Base-by-base conservation (phyloP, 305 asterid genomes). In the Solanum hybrid region DNA sequence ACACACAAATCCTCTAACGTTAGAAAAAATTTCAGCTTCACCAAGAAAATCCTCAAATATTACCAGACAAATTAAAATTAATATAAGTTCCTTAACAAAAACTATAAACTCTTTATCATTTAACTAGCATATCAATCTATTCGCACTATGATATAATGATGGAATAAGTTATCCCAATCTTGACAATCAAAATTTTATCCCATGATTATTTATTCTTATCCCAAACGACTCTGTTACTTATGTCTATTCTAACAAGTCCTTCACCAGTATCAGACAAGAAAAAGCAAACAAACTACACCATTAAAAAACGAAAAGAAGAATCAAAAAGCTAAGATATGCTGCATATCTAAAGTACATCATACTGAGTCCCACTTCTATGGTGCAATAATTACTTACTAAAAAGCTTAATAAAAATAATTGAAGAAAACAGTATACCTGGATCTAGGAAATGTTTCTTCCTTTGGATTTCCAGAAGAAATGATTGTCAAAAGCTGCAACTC, bases 401-500 rank as follows among this genome's bases (percentile, higher is more conserved):
- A 38, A 82, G n/a, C 24, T 57, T 17, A 6, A 57, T 10, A 11
- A 83, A 89, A 14, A 90, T 82, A 17, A 80, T 77, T 13, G 34
- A 87, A 90, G 41, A 81, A 10, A 22, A 24, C 89, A 31, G 83
- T 37, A 88, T 87, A 97, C 99, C 98, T 96, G 95, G 99, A 96
- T 94, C 94, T 95, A 38, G 97, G 97, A 89, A 91, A 93, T 29
- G 97, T 90, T 24, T 97, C 98, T 82, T 94, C 98, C 88, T 89
- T 73, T 26, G 97, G 89, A 76, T 93, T 91, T 83, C 91, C 92
- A 45, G 92, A 73, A 7, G 96, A 92, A 88, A 96, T 95, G 36
- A 95, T 92, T 22, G 98, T 98, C 92, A 97, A 90, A 92, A 96
- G 91, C 89, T 95, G 97, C 91, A 95, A 88, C 79, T 96, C 95